These are phyloP conservation scores for Linnemannia schmuckeri DNA, from an alignment of 192 early-diverging fungal species.

Conservation along the genomic window DNA sequence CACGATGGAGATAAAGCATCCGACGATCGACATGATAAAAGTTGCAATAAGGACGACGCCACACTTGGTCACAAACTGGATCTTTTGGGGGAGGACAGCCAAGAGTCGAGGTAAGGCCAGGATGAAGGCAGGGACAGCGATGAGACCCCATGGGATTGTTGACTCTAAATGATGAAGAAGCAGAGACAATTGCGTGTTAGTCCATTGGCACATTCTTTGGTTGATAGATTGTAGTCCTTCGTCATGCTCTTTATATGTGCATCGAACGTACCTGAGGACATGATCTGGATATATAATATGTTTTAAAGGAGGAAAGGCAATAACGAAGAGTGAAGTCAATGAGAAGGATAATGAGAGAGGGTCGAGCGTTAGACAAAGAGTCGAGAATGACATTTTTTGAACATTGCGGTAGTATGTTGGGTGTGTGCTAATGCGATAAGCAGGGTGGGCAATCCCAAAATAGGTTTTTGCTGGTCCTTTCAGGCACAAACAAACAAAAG, in stretches of 20 bases:
- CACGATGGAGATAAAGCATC: slow-evolving; percentile 65
- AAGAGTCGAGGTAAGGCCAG: slow-evolving; percentile 17
- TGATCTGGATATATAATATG: not conserved
- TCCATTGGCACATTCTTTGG: not conserved
- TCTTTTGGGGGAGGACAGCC: slow-evolving; percentile 13
- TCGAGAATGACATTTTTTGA: not conserved
- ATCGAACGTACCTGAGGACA: not conserved
- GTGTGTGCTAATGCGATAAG: not conserved
- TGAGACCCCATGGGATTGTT: not conserved
- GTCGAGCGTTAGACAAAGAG: not conserved
- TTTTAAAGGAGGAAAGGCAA: not conserved
- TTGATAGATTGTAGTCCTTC: not conserved
- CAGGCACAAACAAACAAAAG: not conserved
- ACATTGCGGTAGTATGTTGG: not conserved
- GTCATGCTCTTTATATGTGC: not conserved
- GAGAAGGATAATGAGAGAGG: not conserved
- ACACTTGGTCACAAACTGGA: slow-evolving; percentile 31
- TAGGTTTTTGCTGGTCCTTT: not conserved
- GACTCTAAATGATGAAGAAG: not conserved
- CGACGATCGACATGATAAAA: slow-evolving; percentile 58
- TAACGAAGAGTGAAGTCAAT: not conserved
- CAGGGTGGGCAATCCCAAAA: not conserved
- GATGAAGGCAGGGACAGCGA: not conserved
- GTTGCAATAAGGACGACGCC: slow-evolving; percentile 30
- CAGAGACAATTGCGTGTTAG: not conserved